These are phyloP conservation scores for Dendrocalamus latiflorus DNA, from an alignment of 202 grass and related monocot genomes.

Conservation along the genomic window DNA sequence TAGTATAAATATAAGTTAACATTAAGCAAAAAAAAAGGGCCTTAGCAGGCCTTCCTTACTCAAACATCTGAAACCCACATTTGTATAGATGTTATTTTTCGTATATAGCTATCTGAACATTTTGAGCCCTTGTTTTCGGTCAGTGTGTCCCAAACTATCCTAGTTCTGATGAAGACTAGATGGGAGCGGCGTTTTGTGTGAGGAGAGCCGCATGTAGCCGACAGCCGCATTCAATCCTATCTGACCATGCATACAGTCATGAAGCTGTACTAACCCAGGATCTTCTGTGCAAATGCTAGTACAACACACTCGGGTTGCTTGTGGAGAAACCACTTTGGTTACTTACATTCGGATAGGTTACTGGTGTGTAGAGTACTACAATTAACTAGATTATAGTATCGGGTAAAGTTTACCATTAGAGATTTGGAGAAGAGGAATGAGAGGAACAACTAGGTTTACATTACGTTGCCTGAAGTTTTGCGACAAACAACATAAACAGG, in stretches of 20 bases:
- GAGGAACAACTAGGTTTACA: background rate
- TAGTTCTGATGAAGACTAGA: background rate
- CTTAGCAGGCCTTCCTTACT: too few relatives aligned
- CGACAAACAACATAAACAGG: background rate
- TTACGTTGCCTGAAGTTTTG: background rate
- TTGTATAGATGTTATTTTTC: too few relatives aligned
- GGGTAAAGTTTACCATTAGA: too few relatives aligned
- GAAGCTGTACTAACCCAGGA: constrained; percentile 10
- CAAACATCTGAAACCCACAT: too few relatives aligned
- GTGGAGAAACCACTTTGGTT: background rate
- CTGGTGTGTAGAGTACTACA: background rate
- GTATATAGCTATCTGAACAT: too few relatives aligned
- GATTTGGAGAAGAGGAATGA: too few relatives aligned
- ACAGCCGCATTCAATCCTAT: constrained; percentile 9
- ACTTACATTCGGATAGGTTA: background rate
- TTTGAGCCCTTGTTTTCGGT: too few relatives aligned
- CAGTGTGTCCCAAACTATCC: too few relatives aligned
- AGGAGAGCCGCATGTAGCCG: background rate
- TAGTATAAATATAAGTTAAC: too few relatives aligned
- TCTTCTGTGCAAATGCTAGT: constrained; percentile 5
- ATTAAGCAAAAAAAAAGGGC: too few relatives aligned
- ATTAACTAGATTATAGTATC: too few relatives aligned
- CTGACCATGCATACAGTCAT: background rate
- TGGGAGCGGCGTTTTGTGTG: background rate
- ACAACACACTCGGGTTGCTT: background rate